Evolutionary conservation across 139 green algal genomes (phyloP).

Genomic region (Eudorina sp.): DNA sequence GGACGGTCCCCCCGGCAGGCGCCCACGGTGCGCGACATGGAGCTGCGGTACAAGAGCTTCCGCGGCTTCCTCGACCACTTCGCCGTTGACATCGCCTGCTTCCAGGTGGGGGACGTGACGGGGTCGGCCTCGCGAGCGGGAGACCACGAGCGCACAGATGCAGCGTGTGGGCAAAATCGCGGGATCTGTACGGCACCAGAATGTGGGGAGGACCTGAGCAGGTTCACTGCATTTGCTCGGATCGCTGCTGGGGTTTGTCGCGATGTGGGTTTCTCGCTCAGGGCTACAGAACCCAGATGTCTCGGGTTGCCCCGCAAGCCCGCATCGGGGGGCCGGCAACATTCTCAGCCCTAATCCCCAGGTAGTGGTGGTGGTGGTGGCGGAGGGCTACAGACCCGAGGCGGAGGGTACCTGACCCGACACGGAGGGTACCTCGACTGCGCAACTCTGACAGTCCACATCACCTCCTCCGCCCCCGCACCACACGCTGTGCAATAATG

Average conservation of each 20-base stretch:
- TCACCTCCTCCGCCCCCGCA: no score
- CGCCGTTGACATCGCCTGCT: slow-evolving; percentile 63
- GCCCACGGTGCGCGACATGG: slow-evolving; percentile 69
- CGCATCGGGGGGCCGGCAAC: no score
- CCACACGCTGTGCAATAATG: no score
- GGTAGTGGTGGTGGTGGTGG: not conserved
- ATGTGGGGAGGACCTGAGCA: no score
- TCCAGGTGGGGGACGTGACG: slow-evolving; percentile 62
- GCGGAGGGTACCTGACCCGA: not conserved
- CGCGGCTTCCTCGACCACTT: slow-evolving; percentile 64
- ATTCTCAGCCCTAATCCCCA: no score
- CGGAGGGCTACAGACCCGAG: not conserved
- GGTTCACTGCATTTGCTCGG: not conserved
- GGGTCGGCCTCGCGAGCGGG: not conserved
- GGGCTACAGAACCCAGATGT: no score
- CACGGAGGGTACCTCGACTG: not conserved
- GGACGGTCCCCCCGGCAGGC: slow-evolving; percentile 38
- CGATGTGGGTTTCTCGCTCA: not conserved
- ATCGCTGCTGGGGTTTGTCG: not conserved
- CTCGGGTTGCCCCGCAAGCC: no score
- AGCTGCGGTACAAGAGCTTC: slow-evolving; percentile 66
- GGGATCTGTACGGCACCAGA: no score
- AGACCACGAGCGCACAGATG: not conserved
- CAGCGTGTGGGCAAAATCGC: not conserved
- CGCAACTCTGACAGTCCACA: not conserved